A percentile compares a stretch with the other conserved stretches of the same genome.
These are phyloP conservation scores for Juncus effusus DNA, from an alignment of 176 grass and related monocot species.

Conservation along the genomic window DNA sequence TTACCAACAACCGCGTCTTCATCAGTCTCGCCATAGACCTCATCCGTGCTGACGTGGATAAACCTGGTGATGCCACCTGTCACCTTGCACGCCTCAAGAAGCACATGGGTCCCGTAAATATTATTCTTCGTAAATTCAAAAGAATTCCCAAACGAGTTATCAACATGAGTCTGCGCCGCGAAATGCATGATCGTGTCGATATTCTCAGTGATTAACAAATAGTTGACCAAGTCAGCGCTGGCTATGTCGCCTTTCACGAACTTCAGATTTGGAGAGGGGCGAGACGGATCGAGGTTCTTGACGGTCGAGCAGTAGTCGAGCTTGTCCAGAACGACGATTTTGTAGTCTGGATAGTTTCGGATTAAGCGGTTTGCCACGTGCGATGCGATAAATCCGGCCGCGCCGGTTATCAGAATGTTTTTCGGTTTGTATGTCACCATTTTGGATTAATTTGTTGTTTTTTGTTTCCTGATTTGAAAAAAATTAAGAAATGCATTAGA, in stretches of 20 bases:
- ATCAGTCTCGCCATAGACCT: constrained; percentile 77
- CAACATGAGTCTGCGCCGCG: constrained; percentile 79
- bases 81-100: constrained; percentile 81
- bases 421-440: constrained; percentile 61
- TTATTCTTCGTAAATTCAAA: constrained; percentile 91
- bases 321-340: constrained; percentile 76
- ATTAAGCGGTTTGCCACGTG: constrained; percentile 71
- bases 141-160: constrained; percentile 83
- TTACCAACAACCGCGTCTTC: constrained; percentile 65
- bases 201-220: constrained; percentile 62
- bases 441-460: constrained; percentile 9
- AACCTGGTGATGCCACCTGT: constrained; percentile 69
- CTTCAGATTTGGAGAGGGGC: constrained; percentile 52
- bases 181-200: constrained; percentile 92
- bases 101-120: constrained; percentile 75
- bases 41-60: constrained; percentile 80
- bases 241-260: constrained; percentile 89
- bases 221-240: constrained; percentile 77
- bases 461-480: constrained; percentile 17
- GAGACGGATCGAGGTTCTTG: constrained; percentile 51
- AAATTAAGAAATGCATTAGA: not conserved
- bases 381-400: constrained; percentile 71
- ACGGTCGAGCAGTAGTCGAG: constrained; percentile 76
- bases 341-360: constrained; percentile 64
- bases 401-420: constrained; percentile 80